Conservation (phyloP, 352 stramenopile species). For the Pythium volutum region DNA sequence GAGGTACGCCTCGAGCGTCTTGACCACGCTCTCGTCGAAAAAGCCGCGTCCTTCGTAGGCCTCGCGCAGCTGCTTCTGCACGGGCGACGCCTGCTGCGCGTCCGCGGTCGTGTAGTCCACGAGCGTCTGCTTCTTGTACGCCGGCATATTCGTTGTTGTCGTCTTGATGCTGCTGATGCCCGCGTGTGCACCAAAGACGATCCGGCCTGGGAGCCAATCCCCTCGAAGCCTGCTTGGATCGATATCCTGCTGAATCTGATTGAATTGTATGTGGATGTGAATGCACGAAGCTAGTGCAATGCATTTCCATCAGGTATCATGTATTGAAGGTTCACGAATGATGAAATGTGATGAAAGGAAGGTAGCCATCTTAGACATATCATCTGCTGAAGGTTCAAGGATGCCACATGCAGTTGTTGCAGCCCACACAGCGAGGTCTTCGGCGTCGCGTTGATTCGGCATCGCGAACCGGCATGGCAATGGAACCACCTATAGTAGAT, state of each 20-base stretch:
- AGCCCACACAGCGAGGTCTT: too few relatives aligned
- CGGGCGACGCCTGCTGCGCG: conserved; percentile 32
- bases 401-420: conserved; percentile 10
- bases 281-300: too few relatives aligned
- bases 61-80: conserved; percentile 56
- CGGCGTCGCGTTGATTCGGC: too few relatives aligned
- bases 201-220: conserved; percentile 28
- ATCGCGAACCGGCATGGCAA: too few relatives aligned
- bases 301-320: neutral
- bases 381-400: neutral
- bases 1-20: conserved; percentile 65
- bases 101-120: conserved; percentile 59
- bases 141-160: conserved; percentile 41
- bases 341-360: neutral
- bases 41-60: conserved; percentile 44
- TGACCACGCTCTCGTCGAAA: conserved; percentile 47
- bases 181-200: neutral
- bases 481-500: too few relatives aligned
- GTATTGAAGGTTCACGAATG: neutral
- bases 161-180: neutral
- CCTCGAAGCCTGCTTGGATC: conserved; percentile 20
- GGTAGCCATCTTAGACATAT: conserved; percentile 12
- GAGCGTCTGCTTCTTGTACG: conserved; percentile 60
- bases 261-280: neutral
- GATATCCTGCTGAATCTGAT: neutral